phyloP scores from a whole-genome alignment of 768 basidiomycete genomes.

The Hortiboletus flavorubellus region DNA sequence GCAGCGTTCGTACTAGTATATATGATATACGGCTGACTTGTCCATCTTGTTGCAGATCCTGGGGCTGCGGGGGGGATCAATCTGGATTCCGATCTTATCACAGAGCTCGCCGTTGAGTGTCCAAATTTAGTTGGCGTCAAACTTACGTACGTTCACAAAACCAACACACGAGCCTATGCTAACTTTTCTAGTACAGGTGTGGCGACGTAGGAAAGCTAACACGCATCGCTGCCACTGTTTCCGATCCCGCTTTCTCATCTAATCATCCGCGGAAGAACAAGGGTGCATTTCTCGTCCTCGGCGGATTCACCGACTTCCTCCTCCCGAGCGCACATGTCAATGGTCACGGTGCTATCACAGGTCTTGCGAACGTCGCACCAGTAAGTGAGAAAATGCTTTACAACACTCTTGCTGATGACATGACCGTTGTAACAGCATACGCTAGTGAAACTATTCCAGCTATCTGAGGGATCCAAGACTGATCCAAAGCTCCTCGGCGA shows the following conservation, averaged over 20 bases:
- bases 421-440: conserved; percentile 43
- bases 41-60: conserved; percentile 53
- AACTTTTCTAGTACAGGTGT: conserved; percentile 48
- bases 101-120: conserved; percentile 70
- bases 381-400: conserved; percentile 36
- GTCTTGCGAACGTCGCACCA: conserved; percentile 81
- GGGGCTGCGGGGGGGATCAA: conserved; percentile 88
- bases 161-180: background rate
- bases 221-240: conserved; percentile 69
- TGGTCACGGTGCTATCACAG: conserved; percentile 88
- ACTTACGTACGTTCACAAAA: conserved; percentile 60
- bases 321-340: conserved; percentile 67
- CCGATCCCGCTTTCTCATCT: conserved; percentile 51
- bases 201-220: conserved; percentile 91
- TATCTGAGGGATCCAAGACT: conserved; percentile 53
- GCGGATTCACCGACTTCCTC: conserved; percentile 84
- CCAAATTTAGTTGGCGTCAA: conserved; percentile 86
- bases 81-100: conserved; percentile 84
- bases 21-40: background rate
- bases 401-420: background rate
- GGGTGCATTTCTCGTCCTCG: conserved; percentile 75
- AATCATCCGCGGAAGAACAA: conserved; percentile 65
- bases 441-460: conserved; percentile 55
- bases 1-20: background rate
- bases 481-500: conserved; percentile 59